These are phyloP conservation scores for Tetrahymena thermophila DNA, from an alignment of 73 alveolate genomes.

Conservation along the genomic window DNA sequence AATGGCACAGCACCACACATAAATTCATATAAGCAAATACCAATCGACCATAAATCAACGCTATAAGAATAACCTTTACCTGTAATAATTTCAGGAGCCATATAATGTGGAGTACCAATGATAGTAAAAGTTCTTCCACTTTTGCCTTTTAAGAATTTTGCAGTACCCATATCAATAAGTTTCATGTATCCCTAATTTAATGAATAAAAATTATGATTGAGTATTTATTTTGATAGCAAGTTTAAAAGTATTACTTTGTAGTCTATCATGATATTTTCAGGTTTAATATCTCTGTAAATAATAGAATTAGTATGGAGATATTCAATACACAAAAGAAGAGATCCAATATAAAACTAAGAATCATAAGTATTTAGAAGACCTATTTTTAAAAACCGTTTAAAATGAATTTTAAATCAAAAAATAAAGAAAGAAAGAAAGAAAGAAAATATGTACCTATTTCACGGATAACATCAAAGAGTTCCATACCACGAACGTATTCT, in stretches of 20 bases:
- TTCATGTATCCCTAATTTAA: conserved; percentile 43
- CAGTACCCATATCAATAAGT: conserved; percentile 66
- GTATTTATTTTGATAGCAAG: background rate
- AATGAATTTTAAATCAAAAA: background rate
- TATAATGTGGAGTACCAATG: conserved; percentile 72
- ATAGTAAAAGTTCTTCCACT: conserved; percentile 59
- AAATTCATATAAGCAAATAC: conserved; percentile 57
- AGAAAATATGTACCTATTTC: conserved; percentile 1
- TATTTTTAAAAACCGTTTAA: background rate
- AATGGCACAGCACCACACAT: conserved; percentile 65
- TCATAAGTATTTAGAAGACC: conserved; percentile 51
- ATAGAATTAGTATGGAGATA: conserved; percentile 58
- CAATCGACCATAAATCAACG: conserved; percentile 64
- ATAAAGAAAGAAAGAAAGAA: too few relatives aligned
- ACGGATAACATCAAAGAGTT: conserved; percentile 34
- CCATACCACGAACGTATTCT: conserved; percentile 30
- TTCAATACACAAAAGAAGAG: conserved; percentile 51
- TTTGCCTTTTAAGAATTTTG: conserved; percentile 46
- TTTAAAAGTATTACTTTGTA: conserved; percentile 12
- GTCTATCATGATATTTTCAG: conserved; percentile 62
- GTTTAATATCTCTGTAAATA: conserved; percentile 62
- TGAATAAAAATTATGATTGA: background rate
- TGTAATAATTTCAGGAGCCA: conserved; percentile 62
- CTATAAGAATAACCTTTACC: conserved; percentile 61
- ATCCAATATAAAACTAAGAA: conserved; percentile 52